Conservation (phyloP, 192 early-diverging fungal genomes). For the Coemansia sp. region DNA sequence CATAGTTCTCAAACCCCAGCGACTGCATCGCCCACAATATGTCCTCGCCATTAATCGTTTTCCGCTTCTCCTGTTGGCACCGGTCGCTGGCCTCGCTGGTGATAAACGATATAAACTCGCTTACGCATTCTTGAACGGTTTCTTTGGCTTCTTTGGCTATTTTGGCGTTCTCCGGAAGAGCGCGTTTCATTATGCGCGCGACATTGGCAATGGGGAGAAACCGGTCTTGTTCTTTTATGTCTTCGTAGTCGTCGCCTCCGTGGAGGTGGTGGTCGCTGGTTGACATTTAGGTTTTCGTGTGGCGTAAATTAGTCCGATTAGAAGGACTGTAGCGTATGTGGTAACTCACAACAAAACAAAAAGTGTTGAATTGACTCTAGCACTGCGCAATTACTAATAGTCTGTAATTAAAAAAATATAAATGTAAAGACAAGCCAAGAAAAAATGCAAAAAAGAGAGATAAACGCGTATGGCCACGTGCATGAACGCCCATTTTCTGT, state of each 20-base stretch:
- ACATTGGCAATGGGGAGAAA: slow-evolving; percentile 96
- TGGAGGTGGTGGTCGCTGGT: slow-evolving; percentile 29
- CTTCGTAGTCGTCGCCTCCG: slow-evolving; percentile 59
- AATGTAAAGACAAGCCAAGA: neutral
- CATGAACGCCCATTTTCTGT: neutral
- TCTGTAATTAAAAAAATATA: neutral
- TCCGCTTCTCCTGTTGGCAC: slow-evolving; percentile 92
- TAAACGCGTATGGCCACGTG: neutral
- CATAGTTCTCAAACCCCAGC: slow-evolving; percentile 97
- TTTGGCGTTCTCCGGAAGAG: slow-evolving; percentile 95
- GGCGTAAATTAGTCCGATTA: neutral
- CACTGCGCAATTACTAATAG: neutral
- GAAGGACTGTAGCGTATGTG: no score
- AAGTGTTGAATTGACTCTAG: neutral
- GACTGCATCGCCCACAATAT: slow-evolving; percentile 98
- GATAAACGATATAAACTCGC: slow-evolving; percentile 98
- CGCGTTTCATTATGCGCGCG: slow-evolving; percentile 95
- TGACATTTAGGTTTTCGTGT: slow-evolving; percentile 22
- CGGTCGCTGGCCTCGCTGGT: slow-evolving; percentile 97
- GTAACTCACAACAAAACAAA: neutral
- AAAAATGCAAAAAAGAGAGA: neutral
- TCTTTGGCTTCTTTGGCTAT: slow-evolving; percentile 99
- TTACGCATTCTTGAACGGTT: slow-evolving; percentile 94
- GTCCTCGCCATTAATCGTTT: slow-evolving; percentile 98
- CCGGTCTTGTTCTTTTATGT: slow-evolving; percentile 93